phyloP scores from a whole-genome alignment of 176 grass and related monocot genomes.

The Lolium multiflorum region DNA sequence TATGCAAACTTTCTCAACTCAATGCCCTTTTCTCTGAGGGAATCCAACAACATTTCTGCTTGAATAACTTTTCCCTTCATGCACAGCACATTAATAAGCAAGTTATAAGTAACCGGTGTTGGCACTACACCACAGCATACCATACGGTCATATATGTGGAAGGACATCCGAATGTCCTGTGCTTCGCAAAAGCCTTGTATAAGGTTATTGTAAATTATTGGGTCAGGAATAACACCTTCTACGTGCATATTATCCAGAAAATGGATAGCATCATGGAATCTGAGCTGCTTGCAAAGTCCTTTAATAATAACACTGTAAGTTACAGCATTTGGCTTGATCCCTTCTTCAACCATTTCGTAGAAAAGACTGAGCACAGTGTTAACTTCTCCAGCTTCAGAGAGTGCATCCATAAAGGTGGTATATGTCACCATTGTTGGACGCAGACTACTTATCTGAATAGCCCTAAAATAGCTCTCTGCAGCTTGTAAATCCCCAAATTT shows the following conservation, averaged over 20 bases:
- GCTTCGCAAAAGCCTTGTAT: conserved; percentile 80
- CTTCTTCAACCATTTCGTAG: conserved; percentile 72
- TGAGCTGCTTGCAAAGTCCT: conserved; percentile 76
- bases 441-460: conserved; percentile 56
- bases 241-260: conserved; percentile 60
- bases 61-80: conserved; percentile 57
- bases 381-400: conserved; percentile 62
- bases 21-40: conserved; percentile 54
- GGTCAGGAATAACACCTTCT: conserved; percentile 61
- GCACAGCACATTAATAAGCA: conserved; percentile 81
- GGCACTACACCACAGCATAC: conserved; percentile 41
- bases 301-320: conserved; percentile 85
- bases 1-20: conserved; percentile 83
- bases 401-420: conserved; percentile 86
- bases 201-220: conserved; percentile 77
- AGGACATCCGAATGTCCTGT: conserved; percentile 52
- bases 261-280: conserved; percentile 63
- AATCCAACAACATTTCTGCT: conserved; percentile 71
- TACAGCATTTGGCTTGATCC: conserved; percentile 63
- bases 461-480: conserved; percentile 63
- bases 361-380: conserved; percentile 54
- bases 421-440: conserved; percentile 76
- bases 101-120: conserved; percentile 76
- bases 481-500: conserved; percentile 66
- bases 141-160: conserved; percentile 60